Evolutionary conservation across 2,329 filamentous ascomycete genomes (phyloP).

Genomic region (Hortaea werneckii): DNA sequence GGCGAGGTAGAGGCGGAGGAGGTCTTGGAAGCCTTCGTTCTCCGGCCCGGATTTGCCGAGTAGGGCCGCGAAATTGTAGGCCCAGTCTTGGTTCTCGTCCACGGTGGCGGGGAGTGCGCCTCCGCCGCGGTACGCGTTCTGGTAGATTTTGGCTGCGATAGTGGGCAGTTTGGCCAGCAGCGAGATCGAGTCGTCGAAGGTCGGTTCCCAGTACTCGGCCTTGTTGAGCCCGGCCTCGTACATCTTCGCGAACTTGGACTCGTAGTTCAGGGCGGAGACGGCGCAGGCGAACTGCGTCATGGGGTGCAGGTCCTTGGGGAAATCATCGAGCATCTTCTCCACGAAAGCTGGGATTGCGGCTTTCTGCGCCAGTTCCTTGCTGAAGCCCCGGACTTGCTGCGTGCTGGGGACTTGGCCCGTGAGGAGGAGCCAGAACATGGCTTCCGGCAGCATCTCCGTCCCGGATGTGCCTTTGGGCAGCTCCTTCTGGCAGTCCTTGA

Average conservation of each 20-base stretch:
- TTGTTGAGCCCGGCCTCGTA: slow-evolving; percentile 89
- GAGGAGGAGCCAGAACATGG: slow-evolving; percentile 98
- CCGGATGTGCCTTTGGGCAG: slow-evolving; percentile 86
- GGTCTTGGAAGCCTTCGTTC: slow-evolving; percentile 89
- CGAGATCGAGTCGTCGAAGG: slow-evolving; percentile 89
- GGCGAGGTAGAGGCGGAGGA: slow-evolving; percentile 86
- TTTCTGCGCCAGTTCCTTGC: slow-evolving; percentile 77
- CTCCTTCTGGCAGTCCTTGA: slow-evolving; percentile 92
- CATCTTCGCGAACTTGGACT: slow-evolving; percentile 83
- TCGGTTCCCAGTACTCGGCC: slow-evolving; percentile 97
- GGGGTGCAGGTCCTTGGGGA: slow-evolving; percentile 83
- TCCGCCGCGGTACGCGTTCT: slow-evolving; percentile 70
- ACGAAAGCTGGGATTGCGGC: slow-evolving; percentile 74
- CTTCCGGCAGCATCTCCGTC: slow-evolving; percentile 94
- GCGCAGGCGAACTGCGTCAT: slow-evolving; percentile 98
- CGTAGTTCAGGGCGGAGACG: slow-evolving; percentile 90
- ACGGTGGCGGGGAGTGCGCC: slow-evolving; percentile 65
- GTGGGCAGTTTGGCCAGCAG: slow-evolving; percentile 92
- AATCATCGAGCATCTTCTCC: slow-evolving; percentile 76
- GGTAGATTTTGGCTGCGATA: slow-evolving; percentile 95
- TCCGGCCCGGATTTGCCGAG: slow-evolving; percentile 80
- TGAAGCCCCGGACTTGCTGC: slow-evolving; percentile 70
- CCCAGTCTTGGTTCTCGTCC: slow-evolving; percentile 85
- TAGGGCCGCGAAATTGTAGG: slow-evolving; percentile 97
- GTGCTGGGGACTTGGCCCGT: slow-evolving; percentile 85